Percentiles rank a stretch among this genome's conserved stretches.
Conservation (phyloP, 148 eudicot species). For the Rhododendron ovatum region DNA sequence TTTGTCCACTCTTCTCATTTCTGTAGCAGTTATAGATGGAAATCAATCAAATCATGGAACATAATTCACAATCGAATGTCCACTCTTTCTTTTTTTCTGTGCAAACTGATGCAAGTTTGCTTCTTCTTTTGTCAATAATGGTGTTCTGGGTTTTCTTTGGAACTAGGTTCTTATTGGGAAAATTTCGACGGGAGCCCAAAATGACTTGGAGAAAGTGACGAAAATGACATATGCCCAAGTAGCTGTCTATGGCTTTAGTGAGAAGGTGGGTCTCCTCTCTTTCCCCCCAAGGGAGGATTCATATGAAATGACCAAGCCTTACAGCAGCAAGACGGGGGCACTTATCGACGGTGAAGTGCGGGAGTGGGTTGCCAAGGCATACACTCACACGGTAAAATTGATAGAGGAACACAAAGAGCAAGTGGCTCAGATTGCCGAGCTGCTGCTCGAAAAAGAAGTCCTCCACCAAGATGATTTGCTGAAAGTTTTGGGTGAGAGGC, state of each 20-base stretch:
- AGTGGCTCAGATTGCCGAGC: constrained; percentile 73
- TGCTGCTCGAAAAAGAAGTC: constrained; percentile 79
- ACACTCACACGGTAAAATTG: constrained; percentile 48
- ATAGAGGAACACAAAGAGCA: constrained; percentile 72
- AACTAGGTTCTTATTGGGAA: constrained; percentile 70
- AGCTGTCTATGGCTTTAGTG: constrained; percentile 83
- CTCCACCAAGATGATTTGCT: constrained; percentile 83
- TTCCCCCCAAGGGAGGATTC: constrained; percentile 77
- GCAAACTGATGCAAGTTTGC: neutral
- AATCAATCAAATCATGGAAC: no score
- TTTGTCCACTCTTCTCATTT: neutral
- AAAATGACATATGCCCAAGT: constrained; percentile 93
- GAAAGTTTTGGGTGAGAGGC: constrained; percentile 74
- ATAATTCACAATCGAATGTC: neutral
- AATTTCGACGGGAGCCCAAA: constrained; percentile 90
- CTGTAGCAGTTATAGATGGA: neutral
- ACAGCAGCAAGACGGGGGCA: constrained; percentile 81
- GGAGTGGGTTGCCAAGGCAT: constrained; percentile 83
- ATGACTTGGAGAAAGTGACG: constrained; percentile 87
- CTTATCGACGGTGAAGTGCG: constrained; percentile 76
- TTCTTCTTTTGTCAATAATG: neutral
- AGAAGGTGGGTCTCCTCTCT: constrained; percentile 86
- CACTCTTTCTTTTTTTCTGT: neutral
- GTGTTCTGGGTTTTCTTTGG: neutral
- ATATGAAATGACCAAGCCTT: constrained; percentile 65